Evolutionary conservation across 495 filamentous ascomycete genomes (phyloP).

Genomic region (Chaetomium cochliodes): DNA sequence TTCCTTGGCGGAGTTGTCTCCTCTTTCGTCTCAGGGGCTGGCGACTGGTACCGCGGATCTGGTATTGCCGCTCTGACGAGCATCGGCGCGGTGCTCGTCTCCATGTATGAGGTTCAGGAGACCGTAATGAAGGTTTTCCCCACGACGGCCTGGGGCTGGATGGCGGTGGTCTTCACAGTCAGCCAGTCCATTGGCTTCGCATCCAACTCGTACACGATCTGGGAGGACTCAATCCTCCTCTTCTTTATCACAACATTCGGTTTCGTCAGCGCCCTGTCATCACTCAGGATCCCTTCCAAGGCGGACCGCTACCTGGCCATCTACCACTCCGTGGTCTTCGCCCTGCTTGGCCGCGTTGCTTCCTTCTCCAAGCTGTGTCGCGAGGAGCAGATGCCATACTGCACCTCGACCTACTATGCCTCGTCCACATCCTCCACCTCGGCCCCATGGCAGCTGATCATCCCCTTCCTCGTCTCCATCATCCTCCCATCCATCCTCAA

Average conservation of each 20-base stretch:
- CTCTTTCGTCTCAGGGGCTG: conserved; percentile 34
- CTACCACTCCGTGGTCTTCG: conserved; percentile 81
- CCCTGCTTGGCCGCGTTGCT: conserved; percentile 74
- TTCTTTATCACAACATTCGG: conserved; percentile 92
- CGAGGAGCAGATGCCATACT: conserved; percentile 98
- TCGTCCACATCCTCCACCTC: conserved; percentile 90
- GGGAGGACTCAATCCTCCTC: conserved; percentile 94
- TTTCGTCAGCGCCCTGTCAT: conserved; percentile 64
- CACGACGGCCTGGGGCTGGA: conserved; percentile 79
- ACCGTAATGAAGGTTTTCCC: conserved; percentile 63
- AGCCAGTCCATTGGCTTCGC: conserved; percentile 87
- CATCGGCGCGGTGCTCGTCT: conserved; percentile 58
- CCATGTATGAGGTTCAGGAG: conserved; percentile 52
- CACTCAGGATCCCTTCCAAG: conserved; percentile 63
- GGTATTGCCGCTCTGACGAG: conserved; percentile 59
- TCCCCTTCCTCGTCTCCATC: conserved; percentile 72
- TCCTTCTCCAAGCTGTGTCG: conserved; percentile 92
- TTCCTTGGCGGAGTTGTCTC: conserved; percentile 33
- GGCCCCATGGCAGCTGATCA: conserved; percentile 80
- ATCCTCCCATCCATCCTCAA: conserved; percentile 76
- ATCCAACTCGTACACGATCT: conserved; percentile 97
- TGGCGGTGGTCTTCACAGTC: conserved; percentile 75
- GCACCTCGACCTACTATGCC: conserved; percentile 91
- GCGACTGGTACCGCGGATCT: conserved; percentile 42
- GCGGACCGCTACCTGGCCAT: conserved; percentile 69